Percentiles rank a stretch among this genome's conserved stretches.
These are phyloP conservation scores for Plasmodium gonderi DNA, from an alignment of 169 alveolate genomes.

Conservation along the genomic window DNA sequence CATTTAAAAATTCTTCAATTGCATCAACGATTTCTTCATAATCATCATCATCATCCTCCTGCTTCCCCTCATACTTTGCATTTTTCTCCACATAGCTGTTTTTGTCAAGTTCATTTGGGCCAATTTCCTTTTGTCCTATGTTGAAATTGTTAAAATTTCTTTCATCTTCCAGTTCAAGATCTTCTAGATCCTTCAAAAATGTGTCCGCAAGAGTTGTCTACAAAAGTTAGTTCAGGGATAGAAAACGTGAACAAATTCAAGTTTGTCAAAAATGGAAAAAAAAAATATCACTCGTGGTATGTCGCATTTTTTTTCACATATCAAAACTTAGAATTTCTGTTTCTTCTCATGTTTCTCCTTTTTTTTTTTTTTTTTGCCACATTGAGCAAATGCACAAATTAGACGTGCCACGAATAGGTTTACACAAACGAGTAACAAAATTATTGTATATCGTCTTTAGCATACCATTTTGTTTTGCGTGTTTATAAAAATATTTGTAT, in stretches of 20 bases:
- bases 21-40: constrained; percentile 85
- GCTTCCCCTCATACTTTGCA: background rate
- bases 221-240: background rate
- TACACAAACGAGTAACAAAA: no score
- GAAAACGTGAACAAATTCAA: background rate
- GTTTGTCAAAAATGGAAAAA: no score
- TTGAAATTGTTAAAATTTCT: background rate
- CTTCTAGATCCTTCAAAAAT: constrained; percentile 83
- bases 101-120: background rate
- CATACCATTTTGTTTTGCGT: no score
- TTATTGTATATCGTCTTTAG: no score
- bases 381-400: no score
- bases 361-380: no score
- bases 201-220: constrained; percentile 85
- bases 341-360: no score
- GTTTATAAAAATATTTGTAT: no score
- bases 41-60: constrained; percentile 77
- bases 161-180: constrained; percentile 77
- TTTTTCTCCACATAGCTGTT: background rate
- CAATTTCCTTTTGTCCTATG: background rate
- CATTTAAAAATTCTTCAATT: constrained; percentile 80
- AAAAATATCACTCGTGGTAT: no score
- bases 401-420: no score
- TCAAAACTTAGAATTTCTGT: no score
- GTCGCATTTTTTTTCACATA: no score